Conservation (phyloP, 805 yeast genomes). For the Scheffersomyces amazonensis region DNA sequence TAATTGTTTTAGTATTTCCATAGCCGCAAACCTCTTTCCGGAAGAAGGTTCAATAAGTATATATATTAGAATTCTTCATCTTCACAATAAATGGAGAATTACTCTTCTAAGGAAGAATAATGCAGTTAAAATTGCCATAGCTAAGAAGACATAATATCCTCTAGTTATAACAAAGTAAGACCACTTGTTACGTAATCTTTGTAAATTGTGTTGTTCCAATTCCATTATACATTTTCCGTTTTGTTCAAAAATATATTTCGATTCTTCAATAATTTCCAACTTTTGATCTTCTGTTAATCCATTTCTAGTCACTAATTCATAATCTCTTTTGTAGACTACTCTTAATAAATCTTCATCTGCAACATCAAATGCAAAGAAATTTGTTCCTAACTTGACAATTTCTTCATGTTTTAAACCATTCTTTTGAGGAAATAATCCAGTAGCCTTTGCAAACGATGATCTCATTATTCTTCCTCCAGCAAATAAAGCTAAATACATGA, state of each 20-base stretch:
- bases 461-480: conserved; percentile 82
- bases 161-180: conserved; percentile 51
- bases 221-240: conserved; percentile 62
- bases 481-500: conserved; percentile 78
- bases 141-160: conserved; percentile 46
- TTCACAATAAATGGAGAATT: conserved; percentile 9
- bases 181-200: conserved; percentile 52
- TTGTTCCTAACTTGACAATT: conserved; percentile 59
- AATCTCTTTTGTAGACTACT: conserved; percentile 66
- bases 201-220: conserved; percentile 63
- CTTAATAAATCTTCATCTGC: conserved; percentile 67
- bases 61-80: too few species aligned
- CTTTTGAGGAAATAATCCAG: conserved; percentile 73
- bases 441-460: conserved; percentile 60
- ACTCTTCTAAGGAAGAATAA: conserved; percentile 34
- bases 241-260: conserved; percentile 62
- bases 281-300: conserved; percentile 70
- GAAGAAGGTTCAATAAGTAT: too few species aligned
- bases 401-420: conserved; percentile 66
- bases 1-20: too few species aligned
- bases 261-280: conserved; percentile 63
- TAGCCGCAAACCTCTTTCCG: too few species aligned
- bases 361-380: conserved; percentile 68
- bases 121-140: conserved; percentile 27
- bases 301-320: conserved; percentile 73